Evolutionary conservation across 495 filamentous ascomycete species (phyloP).

Genomic region (Eremomyces bilateralis): DNA sequence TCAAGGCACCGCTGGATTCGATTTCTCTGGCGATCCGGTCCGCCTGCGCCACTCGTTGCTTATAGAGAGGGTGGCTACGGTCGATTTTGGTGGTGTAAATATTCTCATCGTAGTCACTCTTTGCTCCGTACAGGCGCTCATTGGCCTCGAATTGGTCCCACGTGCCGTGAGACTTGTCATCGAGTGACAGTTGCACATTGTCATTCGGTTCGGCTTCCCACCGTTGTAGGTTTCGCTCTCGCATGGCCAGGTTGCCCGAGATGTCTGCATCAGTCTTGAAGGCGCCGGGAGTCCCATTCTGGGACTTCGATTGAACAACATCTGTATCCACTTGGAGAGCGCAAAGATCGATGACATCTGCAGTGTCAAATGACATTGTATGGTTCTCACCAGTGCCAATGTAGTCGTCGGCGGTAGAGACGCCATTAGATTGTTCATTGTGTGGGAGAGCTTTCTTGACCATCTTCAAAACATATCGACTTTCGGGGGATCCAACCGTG

Average conservation of each 20-base stretch:
- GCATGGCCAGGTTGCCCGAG: constrained; percentile 42
- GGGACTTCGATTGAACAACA: constrained; percentile 1
- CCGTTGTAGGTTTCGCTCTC: constrained; percentile 57
- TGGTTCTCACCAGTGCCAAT: constrained; percentile 40
- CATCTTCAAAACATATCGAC: constrained; percentile 60
- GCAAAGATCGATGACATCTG: constrained; percentile 48
- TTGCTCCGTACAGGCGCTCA: constrained; percentile 65
- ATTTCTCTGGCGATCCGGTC: constrained; percentile 80
- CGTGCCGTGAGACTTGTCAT: constrained; percentile 23
- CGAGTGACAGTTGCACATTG: constrained; percentile 44
- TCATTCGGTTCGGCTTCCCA: constrained; percentile 56
- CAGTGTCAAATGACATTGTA: constrained; percentile 57
- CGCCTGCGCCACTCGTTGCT: constrained; percentile 50
- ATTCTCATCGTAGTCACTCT: constrained; percentile 75
- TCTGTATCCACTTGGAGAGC: constrained; percentile 32
- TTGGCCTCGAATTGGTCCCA: constrained; percentile 97
- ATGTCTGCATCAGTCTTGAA: constrained; percentile 87
- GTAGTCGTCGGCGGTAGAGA: constrained; percentile 30
- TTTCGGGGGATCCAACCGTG: constrained; percentile 32
- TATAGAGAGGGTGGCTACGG: constrained; percentile 57
- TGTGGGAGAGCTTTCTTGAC: constrained; percentile 37
- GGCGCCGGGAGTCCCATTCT: constrained; percentile 25
- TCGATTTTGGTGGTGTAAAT: constrained; percentile 87
- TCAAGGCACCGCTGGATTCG: constrained; percentile 41
- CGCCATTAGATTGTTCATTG: constrained; percentile 33